Evolutionary conservation across 2,329 filamentous ascomycete genomes (phyloP).

Genomic region (Colletotrichum australisinense): DNA sequence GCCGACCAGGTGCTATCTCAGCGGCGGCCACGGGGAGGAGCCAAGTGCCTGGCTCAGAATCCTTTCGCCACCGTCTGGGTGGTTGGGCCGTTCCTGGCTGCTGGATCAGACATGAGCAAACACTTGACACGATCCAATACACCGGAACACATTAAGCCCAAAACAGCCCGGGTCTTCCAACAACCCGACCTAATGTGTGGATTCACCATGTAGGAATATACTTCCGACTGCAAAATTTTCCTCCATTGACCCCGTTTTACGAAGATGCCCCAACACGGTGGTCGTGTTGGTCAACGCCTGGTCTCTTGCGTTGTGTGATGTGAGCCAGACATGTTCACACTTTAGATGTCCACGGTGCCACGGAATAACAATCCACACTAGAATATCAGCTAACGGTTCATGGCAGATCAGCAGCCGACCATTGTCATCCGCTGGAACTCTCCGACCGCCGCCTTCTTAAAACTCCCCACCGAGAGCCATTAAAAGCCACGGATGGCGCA

Average conservation of each 20-base stretch:
- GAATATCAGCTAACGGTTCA: conserved; percentile 6
- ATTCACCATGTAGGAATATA: neutral
- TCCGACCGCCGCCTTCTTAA: conserved; percentile 11
- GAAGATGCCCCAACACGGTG: neutral
- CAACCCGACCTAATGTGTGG: conserved; percentile 23
- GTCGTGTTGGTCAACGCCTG: neutral
- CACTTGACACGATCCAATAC: conserved; percentile 31
- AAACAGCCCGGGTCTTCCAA: conserved; percentile 23
- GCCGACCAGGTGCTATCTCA: conserved; percentile 24
- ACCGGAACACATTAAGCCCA: conserved; percentile 35
- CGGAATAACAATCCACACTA: conserved; percentile 9
- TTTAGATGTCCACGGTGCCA: neutral
- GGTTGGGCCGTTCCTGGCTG: conserved; percentile 34
- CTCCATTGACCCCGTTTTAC: neutral
- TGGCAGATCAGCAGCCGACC: conserved; percentile 21
- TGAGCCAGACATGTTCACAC: neutral
- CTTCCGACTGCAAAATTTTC: conserved; percentile 22
- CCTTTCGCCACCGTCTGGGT: conserved; percentile 34
- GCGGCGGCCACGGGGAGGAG: conserved; percentile 30
- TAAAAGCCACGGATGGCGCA: conserved; percentile 30
- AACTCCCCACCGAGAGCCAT: conserved; percentile 22
- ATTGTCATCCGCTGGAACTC: conserved; percentile 18
- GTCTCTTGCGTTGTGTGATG: neutral
- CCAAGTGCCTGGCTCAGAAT: conserved; percentile 35
- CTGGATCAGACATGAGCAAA: conserved; percentile 26